Evolutionary conservation across 2,329 filamentous ascomycete species (phyloP), one percentile per base, ranked within the genome.

Genomic region (Colletotrichum cuscutae): DNA sequence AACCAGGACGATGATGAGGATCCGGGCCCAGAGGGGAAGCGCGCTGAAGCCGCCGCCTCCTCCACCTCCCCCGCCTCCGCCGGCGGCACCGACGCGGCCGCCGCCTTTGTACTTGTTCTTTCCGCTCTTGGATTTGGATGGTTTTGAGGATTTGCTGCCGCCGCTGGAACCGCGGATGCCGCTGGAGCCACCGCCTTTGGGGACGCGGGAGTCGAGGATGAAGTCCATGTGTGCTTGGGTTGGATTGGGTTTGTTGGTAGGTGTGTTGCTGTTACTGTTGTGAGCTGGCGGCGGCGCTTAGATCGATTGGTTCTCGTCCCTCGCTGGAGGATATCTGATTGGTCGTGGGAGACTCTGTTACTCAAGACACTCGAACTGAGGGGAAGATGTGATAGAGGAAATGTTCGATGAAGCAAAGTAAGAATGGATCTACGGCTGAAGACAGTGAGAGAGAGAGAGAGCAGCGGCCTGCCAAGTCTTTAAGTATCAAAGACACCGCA

Each of bases 1-100:
- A 22, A 75, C 65, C 62, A 60, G 46, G 22, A 75, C 9, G 42
- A 75, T 62, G 71, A 74, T 72, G 67, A 75, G 71, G 12, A 75
- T 52, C 13, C 71, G 73, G 54, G 71, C 73, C 71, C 73, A 75
- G 28, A 72, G 32, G 49, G 73, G 73, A 2, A 75, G 35, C 15
- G 5, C 19, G 22, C 46, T 35, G 60, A 74, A 66, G 56, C 70
- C 72, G n/a, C 60, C 60, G 1, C 63, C 62, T 6, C 62, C 58
- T 11, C 65, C 42, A 5, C 59, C 59, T 8, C 63, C 63, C 0
- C 63, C 56, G 9, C 54, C 68, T 0, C 60, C 60, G 15, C 66
- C 66, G 35, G 32, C 66, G 42, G 32, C 49, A 59, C 19, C 58
- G 35, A 70, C 35, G 35, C 53, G 32, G 28, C 65, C 60, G 35